These are phyloP conservation scores for Beta corolliflora DNA, from an alignment of 179 eudicot genomes.

Conservation along the genomic window DNA sequence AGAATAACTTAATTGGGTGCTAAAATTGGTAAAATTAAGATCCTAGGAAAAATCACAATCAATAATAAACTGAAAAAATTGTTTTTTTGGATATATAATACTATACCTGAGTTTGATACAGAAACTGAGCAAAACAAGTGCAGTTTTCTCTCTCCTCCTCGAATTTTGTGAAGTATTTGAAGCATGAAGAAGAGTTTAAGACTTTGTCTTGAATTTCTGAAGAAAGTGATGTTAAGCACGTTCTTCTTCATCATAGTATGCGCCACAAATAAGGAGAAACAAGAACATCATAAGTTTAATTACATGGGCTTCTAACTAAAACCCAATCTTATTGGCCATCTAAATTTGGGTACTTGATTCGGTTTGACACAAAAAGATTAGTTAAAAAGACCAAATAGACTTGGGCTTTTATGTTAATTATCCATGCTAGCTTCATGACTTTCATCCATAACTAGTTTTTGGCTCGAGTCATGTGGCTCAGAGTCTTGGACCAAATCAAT, in stretches of 20 bases:
- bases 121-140: neutral
- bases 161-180: neutral
- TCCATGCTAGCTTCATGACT: no score
- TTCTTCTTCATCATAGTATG: neutral
- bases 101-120: no score
- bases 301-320: neutral
- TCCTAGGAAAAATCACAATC: neutral
- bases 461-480: no score
- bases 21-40: constrained; percentile 1
- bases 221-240: constrained; percentile 15
- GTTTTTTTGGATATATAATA: neutral
- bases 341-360: no score
- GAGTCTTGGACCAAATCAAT: no score
- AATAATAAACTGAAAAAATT: neutral
- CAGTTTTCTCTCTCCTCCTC: neutral
- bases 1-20: neutral
- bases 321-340: no score
- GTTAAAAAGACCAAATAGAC: no score
- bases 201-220: neutral
- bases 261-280: constrained; percentile 20
- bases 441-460: no score
- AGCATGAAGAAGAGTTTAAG: neutral
- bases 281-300: neutral
- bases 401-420: no score
- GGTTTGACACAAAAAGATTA: no score